phyloP scores from a whole-genome alignment of 345 rosid genomes.

The Gossypium mustelinum region DNA sequence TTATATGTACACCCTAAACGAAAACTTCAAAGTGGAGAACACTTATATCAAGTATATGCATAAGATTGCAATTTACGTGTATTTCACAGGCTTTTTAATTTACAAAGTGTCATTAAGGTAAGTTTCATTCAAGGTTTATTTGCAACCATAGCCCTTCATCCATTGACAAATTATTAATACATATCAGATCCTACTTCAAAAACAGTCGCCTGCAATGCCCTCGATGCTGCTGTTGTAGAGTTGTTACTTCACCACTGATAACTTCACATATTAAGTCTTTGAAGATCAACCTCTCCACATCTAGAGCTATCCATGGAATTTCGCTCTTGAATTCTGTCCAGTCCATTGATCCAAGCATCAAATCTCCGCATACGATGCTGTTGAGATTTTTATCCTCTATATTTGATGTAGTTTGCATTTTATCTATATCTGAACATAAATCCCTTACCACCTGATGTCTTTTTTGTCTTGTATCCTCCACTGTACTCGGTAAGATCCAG shows the following conservation, averaged over 20 bases:
- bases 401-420: slow-evolving; percentile 41
- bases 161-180: background rate
- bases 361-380: slow-evolving; percentile 49
- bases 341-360: slow-evolving; percentile 39
- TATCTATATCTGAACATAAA: slow-evolving; percentile 63
- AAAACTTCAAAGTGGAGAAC: background rate
- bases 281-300: slow-evolving; percentile 74
- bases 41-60: background rate
- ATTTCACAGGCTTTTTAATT: slow-evolving; percentile 14
- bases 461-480: slow-evolving; percentile 28
- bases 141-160: background rate
- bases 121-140: slow-evolving; percentile 15
- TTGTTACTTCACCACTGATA: slow-evolving; percentile 36
- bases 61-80: slow-evolving; percentile 17
- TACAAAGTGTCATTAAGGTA: slow-evolving; percentile 20
- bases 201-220: slow-evolving; percentile 51
- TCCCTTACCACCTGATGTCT: slow-evolving; percentile 49
- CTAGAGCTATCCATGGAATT: slow-evolving; percentile 56
- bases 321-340: slow-evolving; percentile 49
- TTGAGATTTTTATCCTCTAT: slow-evolving; percentile 40
- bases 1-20: background rate
- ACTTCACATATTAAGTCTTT: slow-evolving; percentile 77
- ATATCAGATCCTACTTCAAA: slow-evolving; percentile 28
- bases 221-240: slow-evolving; percentile 26
- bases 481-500: slow-evolving; percentile 20